A percentile compares a stretch with the other conserved stretches of the same genome.
phyloP scores from a whole-genome alignment of 352 stramenopile genomes.

The Phytophthora cactorum region DNA sequence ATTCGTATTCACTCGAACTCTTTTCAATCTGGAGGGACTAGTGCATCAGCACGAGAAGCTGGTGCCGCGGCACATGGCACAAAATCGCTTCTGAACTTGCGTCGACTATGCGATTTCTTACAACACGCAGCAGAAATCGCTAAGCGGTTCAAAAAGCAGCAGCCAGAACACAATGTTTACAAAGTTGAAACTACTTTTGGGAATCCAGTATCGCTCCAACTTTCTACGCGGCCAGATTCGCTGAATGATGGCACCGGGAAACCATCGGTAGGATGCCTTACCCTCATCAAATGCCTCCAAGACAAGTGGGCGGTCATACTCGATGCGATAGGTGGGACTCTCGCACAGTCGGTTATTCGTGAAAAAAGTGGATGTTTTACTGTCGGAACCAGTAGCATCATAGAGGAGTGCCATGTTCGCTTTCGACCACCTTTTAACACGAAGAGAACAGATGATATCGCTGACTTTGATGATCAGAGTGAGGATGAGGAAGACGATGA shows the following conservation, averaged over 20 bases:
- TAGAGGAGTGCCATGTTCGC: conserved; percentile 53
- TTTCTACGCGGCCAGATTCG: conserved; percentile 7
- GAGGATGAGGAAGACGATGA: conserved; percentile 41
- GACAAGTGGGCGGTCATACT: conserved; percentile 49
- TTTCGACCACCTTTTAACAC: conserved; percentile 25
- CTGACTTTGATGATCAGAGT: conserved; percentile 34
- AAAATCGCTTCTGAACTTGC: conserved; percentile 68
- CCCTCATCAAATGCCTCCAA: conserved; percentile 38
- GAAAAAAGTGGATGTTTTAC: conserved; percentile 41
- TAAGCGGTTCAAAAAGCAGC: conserved; percentile 44
- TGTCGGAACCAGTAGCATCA: conserved; percentile 17
- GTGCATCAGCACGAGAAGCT: conserved; percentile 1
- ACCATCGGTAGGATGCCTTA: conserved; percentile 8
- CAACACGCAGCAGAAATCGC: conserved; percentile 48
- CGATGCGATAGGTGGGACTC: conserved; percentile 29
- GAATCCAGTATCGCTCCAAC: conserved; percentile 58
- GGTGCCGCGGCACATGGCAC: background rate
- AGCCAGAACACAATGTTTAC: conserved; percentile 46
- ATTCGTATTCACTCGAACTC: conserved; percentile 70
- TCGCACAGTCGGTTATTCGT: conserved; percentile 26
- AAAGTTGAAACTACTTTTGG: conserved; percentile 74
- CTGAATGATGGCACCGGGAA: background rate
- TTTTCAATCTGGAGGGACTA: conserved; percentile 6
- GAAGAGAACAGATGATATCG: conserved; percentile 6
- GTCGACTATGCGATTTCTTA: conserved; percentile 62